Evolutionary conservation across 345 rosid species (phyloP), one percentile per base, ranked within the genome.

Genomic region (Dipteronia dyeriana): DNA sequence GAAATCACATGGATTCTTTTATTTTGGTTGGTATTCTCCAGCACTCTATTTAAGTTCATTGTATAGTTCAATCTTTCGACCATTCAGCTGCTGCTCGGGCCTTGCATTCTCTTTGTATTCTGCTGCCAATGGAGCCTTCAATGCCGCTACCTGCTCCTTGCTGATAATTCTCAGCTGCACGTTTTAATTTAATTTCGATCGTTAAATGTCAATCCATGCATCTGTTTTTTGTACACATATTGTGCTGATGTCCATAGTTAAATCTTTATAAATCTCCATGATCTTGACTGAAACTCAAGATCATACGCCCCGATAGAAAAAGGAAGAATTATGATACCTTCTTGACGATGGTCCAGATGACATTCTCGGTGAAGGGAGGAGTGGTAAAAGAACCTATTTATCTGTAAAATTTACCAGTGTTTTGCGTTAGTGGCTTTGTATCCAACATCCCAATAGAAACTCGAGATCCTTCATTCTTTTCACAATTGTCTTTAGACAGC

Each of bases 381-480:
- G 94, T 85, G 1, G 99, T 93, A 49, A 92, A 85, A 70, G 99
- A 95, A 23, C 99, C 99, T 0, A 73, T 11, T 69, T 93, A 95
- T 81, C 91, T 84, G 80, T 79, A 95, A 70, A 84, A 95, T 75
- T 81, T 88, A 47, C 82, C 81, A 29, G 87, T 66, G 26, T 68
- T 79, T 72, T 83, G 80, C 63, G 71, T 85, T 39, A 93, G 57
- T 66, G 81, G 82, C 75, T 80, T 85, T 63, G 81, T 75, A 68
- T 86, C 69, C 64, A 91, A 11, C 22, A 54, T 41, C 17, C 94
- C 95, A 53, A 92, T 47, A 19, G 83, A 73, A 45, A 91, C 71
- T 22, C 81, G 82, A 38, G 88, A 76, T 20, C 81, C 45, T 73
- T 83, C 78, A n/a, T 84, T 74, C 71, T 74, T 82, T 73, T 62